Conservation (phyloP, 805 yeast species). For the Cyberlindnera xishuangbannaensis region DNA sequence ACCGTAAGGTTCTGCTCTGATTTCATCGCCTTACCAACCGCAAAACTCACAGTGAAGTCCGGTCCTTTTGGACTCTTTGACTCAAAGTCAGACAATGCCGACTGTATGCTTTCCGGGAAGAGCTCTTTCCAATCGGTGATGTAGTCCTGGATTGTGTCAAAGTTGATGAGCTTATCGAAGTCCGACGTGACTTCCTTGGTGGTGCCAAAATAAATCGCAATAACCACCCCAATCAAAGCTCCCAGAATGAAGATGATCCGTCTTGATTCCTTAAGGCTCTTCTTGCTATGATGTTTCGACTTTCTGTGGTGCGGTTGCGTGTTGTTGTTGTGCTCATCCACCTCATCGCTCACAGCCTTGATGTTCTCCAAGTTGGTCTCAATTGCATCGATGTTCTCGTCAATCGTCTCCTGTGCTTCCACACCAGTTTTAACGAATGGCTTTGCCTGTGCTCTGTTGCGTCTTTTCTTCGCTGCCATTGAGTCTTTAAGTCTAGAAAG, state of each 20-base stretch:
- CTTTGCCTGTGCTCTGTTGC: too few relatives aligned
- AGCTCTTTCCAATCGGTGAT: conserved; percentile 69
- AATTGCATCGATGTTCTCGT: conserved; percentile 15
- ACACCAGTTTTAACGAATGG: too few relatives aligned
- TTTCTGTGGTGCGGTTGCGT: conserved; percentile 1
- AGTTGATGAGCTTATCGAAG: conserved; percentile 18
- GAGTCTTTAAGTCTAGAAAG: too few relatives aligned
- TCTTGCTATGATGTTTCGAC: neutral
- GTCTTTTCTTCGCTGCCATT: too few relatives aligned
- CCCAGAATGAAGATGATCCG: conserved; percentile 64
- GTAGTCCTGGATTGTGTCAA: conserved; percentile 50
- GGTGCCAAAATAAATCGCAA: conserved; percentile 60
- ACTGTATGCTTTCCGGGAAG: conserved; percentile 60
- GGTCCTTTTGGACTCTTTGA: conserved; percentile 20
- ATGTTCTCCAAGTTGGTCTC: conserved; percentile 15
- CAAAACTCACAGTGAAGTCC: conserved; percentile 75
- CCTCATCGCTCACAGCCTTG: conserved; percentile 4
- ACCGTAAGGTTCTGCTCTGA: conserved; percentile 44
- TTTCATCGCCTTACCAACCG: conserved; percentile 69
- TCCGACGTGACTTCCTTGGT: conserved; percentile 34
- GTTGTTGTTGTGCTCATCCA: neutral
- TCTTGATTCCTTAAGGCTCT: conserved; percentile 32
- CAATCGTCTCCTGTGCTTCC: conserved; percentile 11
- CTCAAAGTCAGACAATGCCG: conserved; percentile 52
- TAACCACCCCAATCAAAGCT: conserved; percentile 58